These are phyloP conservation scores for Tuber borchii DNA, from an alignment of 495 filamentous ascomycete species.

Conservation along the genomic window DNA sequence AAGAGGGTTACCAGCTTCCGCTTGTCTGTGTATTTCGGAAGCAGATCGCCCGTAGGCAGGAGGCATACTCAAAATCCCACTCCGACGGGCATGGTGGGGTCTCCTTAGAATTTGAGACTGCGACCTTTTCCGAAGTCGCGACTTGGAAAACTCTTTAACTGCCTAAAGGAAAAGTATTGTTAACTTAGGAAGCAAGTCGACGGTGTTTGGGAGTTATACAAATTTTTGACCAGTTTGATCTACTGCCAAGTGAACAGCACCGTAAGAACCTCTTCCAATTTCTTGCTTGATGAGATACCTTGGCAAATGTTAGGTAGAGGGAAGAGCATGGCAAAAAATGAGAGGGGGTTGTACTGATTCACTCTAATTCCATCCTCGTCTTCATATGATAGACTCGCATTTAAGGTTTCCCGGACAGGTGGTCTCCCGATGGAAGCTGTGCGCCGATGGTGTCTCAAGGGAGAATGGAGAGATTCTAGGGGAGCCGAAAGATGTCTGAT, in stretches of 20 bases:
- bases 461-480: constrained; percentile 48
- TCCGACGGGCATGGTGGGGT: constrained; percentile 52
- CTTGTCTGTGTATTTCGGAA: constrained; percentile 47
- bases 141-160: constrained; percentile 96
- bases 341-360: constrained; percentile 39
- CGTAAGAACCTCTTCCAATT: constrained; percentile 91
- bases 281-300: constrained; percentile 93
- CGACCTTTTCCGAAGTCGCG: constrained; percentile 79
- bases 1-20: constrained; percentile 67
- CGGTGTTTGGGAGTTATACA: constrained; percentile 49
- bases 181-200: constrained; percentile 12
- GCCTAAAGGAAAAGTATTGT: constrained; percentile 51
- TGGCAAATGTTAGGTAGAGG: neutral
- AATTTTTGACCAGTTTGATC: constrained; percentile 92
- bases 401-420: constrained; percentile 68
- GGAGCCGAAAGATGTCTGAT: constrained; percentile 22
- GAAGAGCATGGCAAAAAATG: neutral
- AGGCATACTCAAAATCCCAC: constrained; percentile 35
- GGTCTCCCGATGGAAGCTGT: constrained; percentile 52
- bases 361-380: constrained; percentile 56
- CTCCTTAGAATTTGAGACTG: constrained; percentile 84
- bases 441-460: constrained; percentile 67
- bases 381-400: constrained; percentile 79
- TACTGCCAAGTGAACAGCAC: constrained; percentile 82
- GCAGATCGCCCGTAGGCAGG: constrained; percentile 34